Conservation (phyloP, 2,329 filamentous ascomycete species). For the Tolypocladium amazonense region DNA sequence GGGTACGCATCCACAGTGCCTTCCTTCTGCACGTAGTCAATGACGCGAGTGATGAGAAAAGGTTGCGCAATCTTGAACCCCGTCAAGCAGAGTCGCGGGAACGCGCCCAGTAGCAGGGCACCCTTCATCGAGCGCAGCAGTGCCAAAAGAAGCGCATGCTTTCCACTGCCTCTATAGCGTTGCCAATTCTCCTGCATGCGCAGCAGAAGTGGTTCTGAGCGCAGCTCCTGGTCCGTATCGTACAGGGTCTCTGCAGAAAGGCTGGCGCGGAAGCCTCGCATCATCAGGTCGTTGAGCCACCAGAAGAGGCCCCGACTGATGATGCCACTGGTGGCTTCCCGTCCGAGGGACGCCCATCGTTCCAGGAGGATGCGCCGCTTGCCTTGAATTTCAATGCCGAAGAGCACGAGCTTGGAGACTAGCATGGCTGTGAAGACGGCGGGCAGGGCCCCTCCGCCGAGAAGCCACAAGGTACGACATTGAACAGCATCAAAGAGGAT, state of each 20-base stretch:
- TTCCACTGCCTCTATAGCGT: neutral
- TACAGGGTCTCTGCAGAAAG: neutral
- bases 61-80: slow-evolving; percentile 13
- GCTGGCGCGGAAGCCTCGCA: neutral
- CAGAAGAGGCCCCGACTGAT: slow-evolving; percentile 9
- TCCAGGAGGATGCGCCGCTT: slow-evolving; percentile 9
- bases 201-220: neutral
- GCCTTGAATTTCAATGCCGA: neutral
- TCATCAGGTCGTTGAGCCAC: slow-evolving; percentile 10
- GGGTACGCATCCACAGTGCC: neutral
- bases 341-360: slow-evolving; percentile 6
- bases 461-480: slow-evolving; percentile 8
- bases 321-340: slow-evolving; percentile 20
- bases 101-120: neutral
- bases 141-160: neutral
- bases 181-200: neutral
- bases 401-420: slow-evolving; percentile 14
- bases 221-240: neutral
- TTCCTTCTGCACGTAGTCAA: neutral
- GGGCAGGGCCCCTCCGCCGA: slow-evolving; percentile 7
- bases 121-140: neutral
- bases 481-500: slow-evolving; percentile 22
- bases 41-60: slow-evolving; percentile 8
- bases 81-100: slow-evolving; percentile 7
- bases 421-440: slow-evolving; percentile 18